Evolutionary conservation across 257 asterid species (phyloP).

Genomic region (Solanum tarijense): DNA sequence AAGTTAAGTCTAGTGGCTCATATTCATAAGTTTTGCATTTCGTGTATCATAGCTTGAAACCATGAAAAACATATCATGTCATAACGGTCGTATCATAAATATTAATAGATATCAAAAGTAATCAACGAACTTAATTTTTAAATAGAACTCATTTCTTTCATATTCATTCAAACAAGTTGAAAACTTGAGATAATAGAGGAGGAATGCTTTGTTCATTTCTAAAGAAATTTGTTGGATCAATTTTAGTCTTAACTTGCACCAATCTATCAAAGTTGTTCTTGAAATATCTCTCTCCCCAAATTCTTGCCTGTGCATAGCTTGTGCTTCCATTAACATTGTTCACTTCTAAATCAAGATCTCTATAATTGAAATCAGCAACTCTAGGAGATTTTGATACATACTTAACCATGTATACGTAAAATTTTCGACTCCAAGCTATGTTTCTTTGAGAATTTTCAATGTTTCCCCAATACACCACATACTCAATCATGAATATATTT

Average conservation of each 20-base stretch:
- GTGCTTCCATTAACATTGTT: neutral
- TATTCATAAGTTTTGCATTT: too few species aligned
- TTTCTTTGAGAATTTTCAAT: neutral
- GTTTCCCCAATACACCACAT: neutral
- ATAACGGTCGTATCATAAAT: too few species aligned
- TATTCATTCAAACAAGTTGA: too few species aligned
- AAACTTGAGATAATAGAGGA: neutral
- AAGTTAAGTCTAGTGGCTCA: too few species aligned
- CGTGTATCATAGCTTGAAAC: too few species aligned
- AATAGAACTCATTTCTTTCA: too few species aligned
- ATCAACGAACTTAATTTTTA: too few species aligned
- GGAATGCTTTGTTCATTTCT: slow-evolving; percentile 3
- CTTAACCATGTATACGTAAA: neutral
- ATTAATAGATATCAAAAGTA: too few species aligned
- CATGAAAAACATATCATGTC: too few species aligned
- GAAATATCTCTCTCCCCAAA: neutral
- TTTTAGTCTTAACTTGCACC: neutral
- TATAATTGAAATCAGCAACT: neutral
- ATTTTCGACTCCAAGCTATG: neutral
- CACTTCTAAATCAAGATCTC: too few species aligned
- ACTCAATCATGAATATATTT: neutral
- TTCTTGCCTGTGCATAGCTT: neutral
- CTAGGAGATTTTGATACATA: neutral
- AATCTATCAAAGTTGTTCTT: neutral
- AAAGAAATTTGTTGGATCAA: neutral